Evolutionary conservation across 176 grass and related monocot species (phyloP).

Genomic region (Juncus inflexus): DNA sequence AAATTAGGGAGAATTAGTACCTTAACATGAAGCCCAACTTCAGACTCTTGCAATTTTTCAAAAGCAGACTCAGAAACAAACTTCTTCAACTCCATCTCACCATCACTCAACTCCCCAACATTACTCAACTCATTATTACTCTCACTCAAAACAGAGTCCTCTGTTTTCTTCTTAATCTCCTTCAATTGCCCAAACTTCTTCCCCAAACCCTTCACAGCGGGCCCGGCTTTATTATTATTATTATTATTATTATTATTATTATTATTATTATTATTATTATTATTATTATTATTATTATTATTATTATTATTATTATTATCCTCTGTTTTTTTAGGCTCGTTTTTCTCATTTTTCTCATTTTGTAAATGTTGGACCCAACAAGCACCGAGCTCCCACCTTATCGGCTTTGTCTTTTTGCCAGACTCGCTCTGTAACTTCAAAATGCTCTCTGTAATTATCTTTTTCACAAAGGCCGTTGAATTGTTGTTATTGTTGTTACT

Average conservation of each 20-base stretch:
- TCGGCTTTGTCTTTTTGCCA: conserved; percentile 42
- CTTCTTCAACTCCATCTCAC: conserved; percentile 40
- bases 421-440: conserved; percentile 65
- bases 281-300: too few relatives aligned
- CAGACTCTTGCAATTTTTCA: conserved; percentile 72
- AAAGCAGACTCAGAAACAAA: conserved; percentile 78
- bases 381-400: conserved; percentile 96
- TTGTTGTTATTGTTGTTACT: background rate
- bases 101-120: conserved; percentile 35
- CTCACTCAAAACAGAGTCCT: conserved; percentile 51
- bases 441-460: conserved; percentile 70
- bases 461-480: conserved; percentile 39
- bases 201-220: conserved; percentile 85
- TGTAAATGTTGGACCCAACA: conserved; percentile 99
- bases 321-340: conserved; percentile 61
- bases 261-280: conserved; percentile 68
- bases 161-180: conserved; percentile 90
- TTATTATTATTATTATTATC: conserved; percentile 40
- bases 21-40: conserved; percentile 89
- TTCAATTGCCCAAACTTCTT: conserved; percentile 95
- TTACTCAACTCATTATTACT: conserved; percentile 32
- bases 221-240: conserved; percentile 48
- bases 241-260: conserved; percentile 47
- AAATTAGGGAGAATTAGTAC: conserved; percentile 23
- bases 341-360: conserved; percentile 46